Evolutionary conservation across 148 eudicot species (phyloP), one percentile per base, ranked within the genome.

Genomic region (Euryodendron excelsum): DNA sequence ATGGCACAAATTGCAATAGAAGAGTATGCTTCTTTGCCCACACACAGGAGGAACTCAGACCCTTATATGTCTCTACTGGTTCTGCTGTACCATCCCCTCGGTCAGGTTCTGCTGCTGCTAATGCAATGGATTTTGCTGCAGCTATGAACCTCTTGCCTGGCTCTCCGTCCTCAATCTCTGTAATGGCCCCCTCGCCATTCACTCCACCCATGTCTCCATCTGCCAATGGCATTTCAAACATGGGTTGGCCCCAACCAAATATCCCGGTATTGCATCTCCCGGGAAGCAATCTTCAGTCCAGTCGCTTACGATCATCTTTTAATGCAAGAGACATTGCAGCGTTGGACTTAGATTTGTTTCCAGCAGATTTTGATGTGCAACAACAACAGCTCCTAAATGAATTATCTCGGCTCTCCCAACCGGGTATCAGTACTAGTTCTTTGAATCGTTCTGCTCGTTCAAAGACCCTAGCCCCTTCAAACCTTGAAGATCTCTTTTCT

Each of bases 1-100:
- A 93, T 59, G 94, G 94, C 3, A 78, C 82, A 0, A 73, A 37
- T 67, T 93, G 97, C 77, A 75, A 83, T 21, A 76, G 97, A 76
- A 85, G 94, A 52, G 97, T 93, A 5, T 93, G 97, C 69, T 93
- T 93, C 89, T 93, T 93, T 59, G 97, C 97, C 20, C 97, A 93
- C 78, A 83, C 79, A 0, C 86, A 83, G 23, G 93, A 93, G 18
- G 94, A 93, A 77, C 88, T 93, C 4, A 85, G 97, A 25, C 94
- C 97, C 8, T 78, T 93, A 67, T 93, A 87, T 69, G 81, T 87
- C 41, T 88, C 93, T 18, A 85, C 91, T 0, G 92, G 93, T 23
- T 88, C 92, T n/a, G 90, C 88, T n/a, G 85, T 87, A 17, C 89
- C 90, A 12, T 89, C 97, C 18, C 93, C 93, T 48, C 83, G 91